phyloP scores from a whole-genome alignment of 208 protist species.

The Crithidia expoeki region DNA sequence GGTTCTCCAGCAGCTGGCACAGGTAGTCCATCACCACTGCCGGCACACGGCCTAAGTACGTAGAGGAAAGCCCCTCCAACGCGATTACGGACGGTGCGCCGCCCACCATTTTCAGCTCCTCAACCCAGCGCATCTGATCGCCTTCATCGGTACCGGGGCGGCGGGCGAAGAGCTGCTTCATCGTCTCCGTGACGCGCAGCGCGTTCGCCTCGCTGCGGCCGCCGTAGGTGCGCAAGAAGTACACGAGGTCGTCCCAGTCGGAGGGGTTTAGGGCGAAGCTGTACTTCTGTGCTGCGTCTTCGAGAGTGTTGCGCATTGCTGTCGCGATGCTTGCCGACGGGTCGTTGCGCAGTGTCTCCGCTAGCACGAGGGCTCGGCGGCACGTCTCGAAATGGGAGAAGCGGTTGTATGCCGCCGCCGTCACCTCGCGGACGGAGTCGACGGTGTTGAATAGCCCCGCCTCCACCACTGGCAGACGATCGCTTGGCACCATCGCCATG shows the following conservation, averaged over 20 bases:
- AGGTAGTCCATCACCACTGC: constrained; percentile 76
- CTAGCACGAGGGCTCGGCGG: constrained; percentile 81
- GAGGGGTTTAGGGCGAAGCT: constrained; percentile 53
- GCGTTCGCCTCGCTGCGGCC: constrained; percentile 56
- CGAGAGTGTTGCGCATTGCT: constrained; percentile 43
- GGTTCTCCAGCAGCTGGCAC: constrained; percentile 66
- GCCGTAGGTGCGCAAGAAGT: constrained; percentile 78
- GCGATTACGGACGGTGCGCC: constrained; percentile 68
- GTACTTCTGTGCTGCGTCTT: constrained; percentile 34
- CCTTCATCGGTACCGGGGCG: constrained; percentile 46
- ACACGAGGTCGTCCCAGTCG: constrained; percentile 85
- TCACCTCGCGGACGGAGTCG: constrained; percentile 80
- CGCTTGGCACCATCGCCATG: constrained; percentile 74
- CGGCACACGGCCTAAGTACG: constrained; percentile 52
- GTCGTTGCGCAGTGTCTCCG: constrained; percentile 54
- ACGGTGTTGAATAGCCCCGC: constrained; percentile 65
- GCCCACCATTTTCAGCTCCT: constrained; percentile 61
- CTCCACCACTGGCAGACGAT: constrained; percentile 63
- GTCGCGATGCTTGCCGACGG: constrained; percentile 51
- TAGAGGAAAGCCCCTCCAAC: constrained; percentile 65
- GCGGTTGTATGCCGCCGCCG: constrained; percentile 62
- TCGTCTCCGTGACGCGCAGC: constrained; percentile 55
- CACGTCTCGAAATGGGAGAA: constrained; percentile 80
- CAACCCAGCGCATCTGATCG: constrained; percentile 66
- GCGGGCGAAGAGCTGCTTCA: constrained; percentile 65